Evolutionary conservation across 345 rosid genomes (phyloP), one percentile per base, ranked within the genome.

Genomic region (Salix purpurea): DNA sequence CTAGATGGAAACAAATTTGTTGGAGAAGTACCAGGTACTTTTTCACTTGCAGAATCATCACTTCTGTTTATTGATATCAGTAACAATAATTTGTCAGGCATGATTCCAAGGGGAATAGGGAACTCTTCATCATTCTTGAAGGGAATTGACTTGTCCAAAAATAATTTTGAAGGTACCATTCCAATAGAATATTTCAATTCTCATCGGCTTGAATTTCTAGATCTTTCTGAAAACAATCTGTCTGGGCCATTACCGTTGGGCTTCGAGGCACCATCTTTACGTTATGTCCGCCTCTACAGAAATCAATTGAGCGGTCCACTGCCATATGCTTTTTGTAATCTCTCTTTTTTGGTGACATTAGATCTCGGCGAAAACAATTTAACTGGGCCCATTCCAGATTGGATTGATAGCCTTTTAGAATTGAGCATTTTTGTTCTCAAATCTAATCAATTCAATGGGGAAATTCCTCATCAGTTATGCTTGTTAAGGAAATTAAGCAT

Each of bases 281-380:
- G 6, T 2, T 19, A 68, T 72, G 67, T 79, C 24, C n/a, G 69
- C 26, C 18, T 79, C 5, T 79, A 69, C 0, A 12, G n/a, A 4
- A 79, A 79, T 69, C 18, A 15, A 13, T 7, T 79, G 6, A 46
- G 48, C 21, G 77, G 69, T 44, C 34, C 69, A 18, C 28, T 74
- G 8, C 7, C n/a, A 36, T 11, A 50, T 34, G 32, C 16, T 12
- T 52, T 67, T 24, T 10, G 0, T 9, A 36, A 32, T 62, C 14
- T 12, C 36, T 23, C 30, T n/a, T 3, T 16, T 0, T 30, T 62
- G 30, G 32, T 62, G 15, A 62, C 36, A 23, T 62, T 62, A 23
- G 36, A 62, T 23, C 12, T 62, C 1, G 16, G 67, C 6, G 16
- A 62, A 10, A 62, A 62, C 16, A 62, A 62, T 0, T 62, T 62